Percentiles rank a stretch among this genome's conserved stretches.
Conservation (phyloP, 495 filamentous ascomycete species). For the Chaetomium cochliodes region DNA sequence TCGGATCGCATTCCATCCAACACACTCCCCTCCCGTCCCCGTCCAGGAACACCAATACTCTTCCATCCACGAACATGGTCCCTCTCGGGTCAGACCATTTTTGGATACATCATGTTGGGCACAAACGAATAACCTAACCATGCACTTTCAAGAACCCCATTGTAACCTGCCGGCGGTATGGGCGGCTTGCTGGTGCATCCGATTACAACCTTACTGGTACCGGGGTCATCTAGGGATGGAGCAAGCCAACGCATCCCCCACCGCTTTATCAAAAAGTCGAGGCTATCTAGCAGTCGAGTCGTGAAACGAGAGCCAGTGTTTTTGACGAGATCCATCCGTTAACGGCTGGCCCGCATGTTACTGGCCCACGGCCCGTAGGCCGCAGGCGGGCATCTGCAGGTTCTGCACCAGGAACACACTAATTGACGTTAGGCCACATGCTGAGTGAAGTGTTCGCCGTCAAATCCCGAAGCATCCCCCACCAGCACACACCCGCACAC, state of each 20-base stretch:
- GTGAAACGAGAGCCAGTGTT: neutral
- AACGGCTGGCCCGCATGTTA: neutral
- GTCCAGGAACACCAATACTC: too few species aligned
- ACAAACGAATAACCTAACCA: neutral
- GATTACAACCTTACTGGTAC: too few species aligned
- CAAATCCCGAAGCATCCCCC: neutral
- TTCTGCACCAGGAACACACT: neutral
- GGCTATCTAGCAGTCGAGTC: neutral
- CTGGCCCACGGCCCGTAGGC: neutral
- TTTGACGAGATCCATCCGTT: neutral
- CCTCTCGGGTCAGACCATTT: too few species aligned
- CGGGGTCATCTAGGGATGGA: too few species aligned
- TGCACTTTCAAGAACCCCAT: neutral
- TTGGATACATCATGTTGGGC: neutral
- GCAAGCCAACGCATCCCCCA: neutral
- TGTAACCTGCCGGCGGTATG: too few species aligned
- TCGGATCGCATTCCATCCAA: too few species aligned
- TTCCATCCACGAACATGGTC: too few species aligned
- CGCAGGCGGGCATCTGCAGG: conserved; percentile 2
- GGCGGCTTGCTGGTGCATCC: too few species aligned
- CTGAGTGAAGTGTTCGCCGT: neutral
- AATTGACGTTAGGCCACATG: neutral
- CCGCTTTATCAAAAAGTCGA: neutral
- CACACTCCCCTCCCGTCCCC: too few species aligned
- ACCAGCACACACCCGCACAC: neutral